Percentiles rank a stretch among this genome's conserved stretches.
Conservation (phyloP, 176 grass and related monocot species). For the Triticum urartu region DNA sequence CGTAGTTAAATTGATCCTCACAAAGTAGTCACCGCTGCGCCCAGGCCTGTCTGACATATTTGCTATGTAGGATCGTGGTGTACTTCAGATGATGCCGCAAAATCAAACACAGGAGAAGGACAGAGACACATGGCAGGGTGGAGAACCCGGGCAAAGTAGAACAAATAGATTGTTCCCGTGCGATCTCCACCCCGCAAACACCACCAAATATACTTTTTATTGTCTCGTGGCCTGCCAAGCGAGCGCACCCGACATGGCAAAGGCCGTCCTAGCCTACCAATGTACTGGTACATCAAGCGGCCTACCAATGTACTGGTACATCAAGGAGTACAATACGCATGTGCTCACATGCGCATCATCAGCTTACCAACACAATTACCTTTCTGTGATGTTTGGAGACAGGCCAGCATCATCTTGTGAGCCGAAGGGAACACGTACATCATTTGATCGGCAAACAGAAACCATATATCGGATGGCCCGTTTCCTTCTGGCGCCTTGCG, state of each 20-base stretch:
- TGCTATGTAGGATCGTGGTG: no score
- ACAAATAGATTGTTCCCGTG: constrained; percentile 17
- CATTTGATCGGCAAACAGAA: neutral
- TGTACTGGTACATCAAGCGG: no score
- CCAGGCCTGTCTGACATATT: neutral
- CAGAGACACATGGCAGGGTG: neutral
- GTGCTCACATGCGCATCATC: neutral
- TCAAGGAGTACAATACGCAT: neutral
- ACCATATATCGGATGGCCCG: neutral
- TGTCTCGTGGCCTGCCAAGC: constrained; percentile 25
- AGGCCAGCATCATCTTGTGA: neutral
- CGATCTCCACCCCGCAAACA: constrained; percentile 16
- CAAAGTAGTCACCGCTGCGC: neutral
- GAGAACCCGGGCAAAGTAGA: constrained; percentile 20
- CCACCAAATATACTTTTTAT: neutral
- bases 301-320: neutral
- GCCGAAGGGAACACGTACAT: neutral
- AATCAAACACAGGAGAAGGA: neutral
- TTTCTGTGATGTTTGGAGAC: neutral
- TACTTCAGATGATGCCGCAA: neutral
- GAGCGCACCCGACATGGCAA: constrained; percentile 36
- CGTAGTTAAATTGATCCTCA: neutral
- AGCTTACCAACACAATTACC: constrained; percentile 34
- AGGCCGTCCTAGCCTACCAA: constrained; percentile 4
- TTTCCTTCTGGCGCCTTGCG: neutral